These are phyloP conservation scores for Tilletia indica DNA, from an alignment of 1,284 basidiomycete species.

Conservation along the genomic window DNA sequence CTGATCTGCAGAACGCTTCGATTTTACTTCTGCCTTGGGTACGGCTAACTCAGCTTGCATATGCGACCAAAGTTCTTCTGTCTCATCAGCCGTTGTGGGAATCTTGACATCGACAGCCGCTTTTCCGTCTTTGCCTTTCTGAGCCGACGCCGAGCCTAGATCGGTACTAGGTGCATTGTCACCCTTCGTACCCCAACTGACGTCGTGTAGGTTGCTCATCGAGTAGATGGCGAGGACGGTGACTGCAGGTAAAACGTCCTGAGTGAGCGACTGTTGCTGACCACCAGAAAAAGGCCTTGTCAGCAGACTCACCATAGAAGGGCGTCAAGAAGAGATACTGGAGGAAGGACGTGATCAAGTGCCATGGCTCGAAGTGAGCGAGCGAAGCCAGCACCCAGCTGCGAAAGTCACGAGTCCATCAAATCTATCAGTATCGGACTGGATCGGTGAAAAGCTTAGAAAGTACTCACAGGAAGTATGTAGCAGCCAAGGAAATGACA, in stretches of 20 bases:
- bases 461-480: constrained; percentile 49
- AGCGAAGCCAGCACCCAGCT: constrained; percentile 80
- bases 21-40: constrained; percentile 64
- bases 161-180: constrained; percentile 44
- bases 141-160: constrained; percentile 67
- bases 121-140: constrained; percentile 76
- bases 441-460: not conserved
- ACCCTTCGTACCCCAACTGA: constrained; percentile 58
- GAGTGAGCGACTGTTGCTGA: constrained; percentile 66
- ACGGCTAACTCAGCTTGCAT: constrained; percentile 66
- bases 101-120: constrained; percentile 80
- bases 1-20: constrained; percentile 79
- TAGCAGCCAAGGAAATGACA: constrained; percentile 72
- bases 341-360: constrained; percentile 86
- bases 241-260: constrained; percentile 46
- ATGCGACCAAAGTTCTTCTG: constrained; percentile 75
- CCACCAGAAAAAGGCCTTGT: not conserved
- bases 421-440: not conserved
- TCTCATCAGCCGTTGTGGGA: constrained; percentile 73
- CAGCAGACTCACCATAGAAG: constrained; percentile 61
- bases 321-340: constrained; percentile 60
- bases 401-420: not conserved
- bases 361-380: constrained; percentile 86
- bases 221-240: constrained; percentile 71
- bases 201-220: constrained; percentile 63